Evolutionary conservation across 441 rosid species (phyloP).

Genomic region (Biscutella laevigata): DNA sequence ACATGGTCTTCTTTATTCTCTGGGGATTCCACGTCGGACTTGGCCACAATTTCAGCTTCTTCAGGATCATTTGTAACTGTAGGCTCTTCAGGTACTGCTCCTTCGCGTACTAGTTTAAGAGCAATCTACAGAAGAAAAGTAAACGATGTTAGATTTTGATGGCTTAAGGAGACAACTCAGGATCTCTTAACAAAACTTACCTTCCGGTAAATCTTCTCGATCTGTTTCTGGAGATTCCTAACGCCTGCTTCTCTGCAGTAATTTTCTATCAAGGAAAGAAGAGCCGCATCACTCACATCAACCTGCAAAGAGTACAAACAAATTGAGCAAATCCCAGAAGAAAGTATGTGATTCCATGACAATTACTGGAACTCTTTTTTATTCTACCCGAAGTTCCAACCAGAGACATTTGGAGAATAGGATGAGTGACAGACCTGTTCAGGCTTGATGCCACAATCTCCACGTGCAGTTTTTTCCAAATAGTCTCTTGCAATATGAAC

Average conservation of each 20-base stretch:
- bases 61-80: slow-evolving; percentile 27
- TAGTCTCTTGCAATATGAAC: slow-evolving; percentile 96
- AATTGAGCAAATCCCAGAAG: neutral
- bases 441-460: slow-evolving; percentile 88
- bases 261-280: slow-evolving; percentile 83
- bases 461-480: slow-evolving; percentile 79
- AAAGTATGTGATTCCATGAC: neutral
- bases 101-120: slow-evolving; percentile 72
- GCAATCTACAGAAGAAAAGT: slow-evolving; percentile 55
- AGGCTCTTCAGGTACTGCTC: slow-evolving; percentile 38
- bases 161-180: neutral
- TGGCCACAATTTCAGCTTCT: slow-evolving; percentile 23
- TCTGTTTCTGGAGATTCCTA: slow-evolving; percentile 97
- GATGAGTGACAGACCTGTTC: slow-evolving; percentile 55
- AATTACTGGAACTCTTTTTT: neutral
- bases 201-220: slow-evolving; percentile 98
- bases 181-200: slow-evolving; percentile 30
- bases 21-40: slow-evolving; percentile 26
- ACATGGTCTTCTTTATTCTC: slow-evolving; percentile 25
- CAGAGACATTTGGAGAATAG: neutral
- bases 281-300: slow-evolving; percentile 84
- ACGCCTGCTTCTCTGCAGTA: slow-evolving; percentile 99
- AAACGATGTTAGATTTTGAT: neutral
- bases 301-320: slow-evolving; percentile 45
- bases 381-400: neutral